Conservation (phyloP, 805 yeast species). For the Nakazawaea anatomiae region DNA sequence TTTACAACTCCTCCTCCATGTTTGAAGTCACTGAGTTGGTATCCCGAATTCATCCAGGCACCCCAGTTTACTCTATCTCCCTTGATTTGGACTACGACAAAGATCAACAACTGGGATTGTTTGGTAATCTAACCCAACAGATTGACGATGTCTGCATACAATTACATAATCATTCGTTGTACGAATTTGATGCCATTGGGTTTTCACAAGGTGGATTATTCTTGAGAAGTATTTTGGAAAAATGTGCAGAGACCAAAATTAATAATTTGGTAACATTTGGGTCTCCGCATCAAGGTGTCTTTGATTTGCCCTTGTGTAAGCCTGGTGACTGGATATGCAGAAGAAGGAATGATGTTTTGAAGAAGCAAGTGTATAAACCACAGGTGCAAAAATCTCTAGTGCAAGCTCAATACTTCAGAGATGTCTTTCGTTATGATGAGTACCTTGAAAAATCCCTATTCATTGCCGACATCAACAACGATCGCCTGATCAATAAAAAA, state of each 20-base stretch:
- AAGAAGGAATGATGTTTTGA: conserved; percentile 46
- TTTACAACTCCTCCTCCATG: conserved; percentile 58
- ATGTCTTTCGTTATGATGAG: conserved; percentile 43
- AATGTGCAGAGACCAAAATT: conserved; percentile 41
- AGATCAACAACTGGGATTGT: conserved; percentile 50
- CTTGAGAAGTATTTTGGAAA: conserved; percentile 58
- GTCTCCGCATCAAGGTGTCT: conserved; percentile 73
- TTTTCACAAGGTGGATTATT: conserved; percentile 84
- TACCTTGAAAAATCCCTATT: conserved; percentile 55
- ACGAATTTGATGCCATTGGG: conserved; percentile 71
- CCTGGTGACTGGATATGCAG: conserved; percentile 55
- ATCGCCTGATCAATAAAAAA: conserved; percentile 25
- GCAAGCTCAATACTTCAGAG: conserved; percentile 76
- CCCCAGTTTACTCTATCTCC: conserved; percentile 46
- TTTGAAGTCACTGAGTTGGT: conserved; percentile 37
- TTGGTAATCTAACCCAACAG: conserved; percentile 56
- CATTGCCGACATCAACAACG: conserved; percentile 65
- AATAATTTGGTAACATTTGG: conserved; percentile 66
- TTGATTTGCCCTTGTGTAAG: conserved; percentile 59
- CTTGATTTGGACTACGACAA: conserved; percentile 40
- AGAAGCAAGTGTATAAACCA: conserved; percentile 53
- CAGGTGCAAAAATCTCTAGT: conserved; percentile 51
- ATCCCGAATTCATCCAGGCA: conserved; percentile 38
- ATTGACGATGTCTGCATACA: conserved; percentile 51
- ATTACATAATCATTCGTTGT: conserved; percentile 35